These are phyloP conservation scores for Xerocomus minutiporus DNA, from an alignment of 1,284 basidiomycete genomes.

Conservation along the genomic window DNA sequence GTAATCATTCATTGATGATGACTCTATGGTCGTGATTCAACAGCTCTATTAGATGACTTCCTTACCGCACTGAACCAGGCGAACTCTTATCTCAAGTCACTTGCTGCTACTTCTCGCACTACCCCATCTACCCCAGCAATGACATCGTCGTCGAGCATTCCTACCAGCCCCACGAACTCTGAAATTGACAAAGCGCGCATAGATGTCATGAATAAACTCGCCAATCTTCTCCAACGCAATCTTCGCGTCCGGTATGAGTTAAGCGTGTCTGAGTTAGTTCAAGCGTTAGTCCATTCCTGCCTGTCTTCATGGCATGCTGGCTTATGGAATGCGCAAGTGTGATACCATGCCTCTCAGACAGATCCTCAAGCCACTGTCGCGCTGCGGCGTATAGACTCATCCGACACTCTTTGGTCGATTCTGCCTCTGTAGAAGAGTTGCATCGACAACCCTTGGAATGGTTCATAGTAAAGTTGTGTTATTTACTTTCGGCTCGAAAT, in stretches of 20 bases:
- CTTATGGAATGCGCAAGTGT: conserved; percentile 44
- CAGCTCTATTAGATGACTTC: conserved; percentile 54
- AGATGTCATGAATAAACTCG: conserved; percentile 64
- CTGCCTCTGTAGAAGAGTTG: conserved; percentile 57
- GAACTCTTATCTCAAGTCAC: conserved; percentile 48
- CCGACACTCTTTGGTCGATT: conserved; percentile 74
- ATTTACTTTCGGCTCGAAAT: not conserved
- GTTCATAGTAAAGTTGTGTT: conserved; percentile 75
- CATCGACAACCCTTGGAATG: conserved; percentile 72
- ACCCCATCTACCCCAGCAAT: conserved; percentile 41
- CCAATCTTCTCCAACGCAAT: conserved; percentile 67
- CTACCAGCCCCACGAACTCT: conserved; percentile 33
- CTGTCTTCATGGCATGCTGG: not conserved
- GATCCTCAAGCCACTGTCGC: conserved; percentile 69
- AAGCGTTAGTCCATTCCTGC: conserved; percentile 49
- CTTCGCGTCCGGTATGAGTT: conserved; percentile 76
- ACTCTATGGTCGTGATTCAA: not conserved
- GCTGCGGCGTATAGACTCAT: conserved; percentile 85
- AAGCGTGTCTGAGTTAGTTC: conserved; percentile 64
- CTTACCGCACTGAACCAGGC: conserved; percentile 64
- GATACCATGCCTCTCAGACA: conserved; percentile 74
- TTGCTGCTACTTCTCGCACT: conserved; percentile 46
- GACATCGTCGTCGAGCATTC: conserved; percentile 35
- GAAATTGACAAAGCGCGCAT: conserved; percentile 57
- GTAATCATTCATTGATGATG: conserved; percentile 11